phyloP scores from a whole-genome alignment of 1,284 basidiomycete species.

The Phenoliferia sp. region DNA sequence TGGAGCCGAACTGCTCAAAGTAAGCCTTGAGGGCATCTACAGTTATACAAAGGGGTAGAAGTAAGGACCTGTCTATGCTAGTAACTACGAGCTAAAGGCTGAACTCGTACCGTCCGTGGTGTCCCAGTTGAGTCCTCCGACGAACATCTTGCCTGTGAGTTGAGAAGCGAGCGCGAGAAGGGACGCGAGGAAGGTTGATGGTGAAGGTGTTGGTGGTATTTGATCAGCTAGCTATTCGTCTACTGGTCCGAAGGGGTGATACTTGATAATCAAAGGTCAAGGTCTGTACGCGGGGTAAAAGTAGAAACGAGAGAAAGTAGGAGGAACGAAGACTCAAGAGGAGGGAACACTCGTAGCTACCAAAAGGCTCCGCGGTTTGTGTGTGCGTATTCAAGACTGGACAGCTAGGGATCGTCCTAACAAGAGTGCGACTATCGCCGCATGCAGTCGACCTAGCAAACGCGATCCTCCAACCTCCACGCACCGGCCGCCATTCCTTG shows the following conservation, averaged over 20 bases:
- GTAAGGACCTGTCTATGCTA: neutral
- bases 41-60: constrained; percentile 41
- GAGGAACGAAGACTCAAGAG: neutral
- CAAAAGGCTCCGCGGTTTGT: neutral
- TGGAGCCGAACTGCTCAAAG: constrained; percentile 83
- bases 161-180: neutral
- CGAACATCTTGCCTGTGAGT: constrained; percentile 85
- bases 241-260: neutral
- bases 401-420: too few species aligned
- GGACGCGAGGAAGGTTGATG: neutral
- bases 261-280: neutral
- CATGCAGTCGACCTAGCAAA: too few species aligned
- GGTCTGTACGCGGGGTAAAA: neutral
- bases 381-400: too few species aligned
- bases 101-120: constrained; percentile 85
- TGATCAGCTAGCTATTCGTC: constrained; percentile 80
- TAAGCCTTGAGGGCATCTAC: constrained; percentile 75
- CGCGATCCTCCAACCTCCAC: too few species aligned
- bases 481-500: too few species aligned
- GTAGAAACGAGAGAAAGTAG: neutral
- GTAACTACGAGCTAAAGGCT: neutral
- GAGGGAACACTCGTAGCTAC: neutral
- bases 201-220: constrained; percentile 36
- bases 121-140: constrained; percentile 94
- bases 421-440: too few species aligned